Evolutionary conservation across 2,329 filamentous ascomycete species (phyloP).

Genomic region (Neonectria coccinea): DNA sequence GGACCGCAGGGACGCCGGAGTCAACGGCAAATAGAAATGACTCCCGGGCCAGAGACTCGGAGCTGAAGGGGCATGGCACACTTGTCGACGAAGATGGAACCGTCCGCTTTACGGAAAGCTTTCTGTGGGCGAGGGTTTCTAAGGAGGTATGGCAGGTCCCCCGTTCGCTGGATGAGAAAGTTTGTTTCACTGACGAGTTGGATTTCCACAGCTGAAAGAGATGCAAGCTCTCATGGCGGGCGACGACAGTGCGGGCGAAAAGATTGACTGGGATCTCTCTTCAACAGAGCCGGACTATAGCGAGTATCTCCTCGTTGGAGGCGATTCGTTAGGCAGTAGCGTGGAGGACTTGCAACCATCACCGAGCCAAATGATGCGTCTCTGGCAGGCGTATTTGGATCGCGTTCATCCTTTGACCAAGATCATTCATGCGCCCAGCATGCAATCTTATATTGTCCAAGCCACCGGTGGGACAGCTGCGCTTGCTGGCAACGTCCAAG

Average conservation of each 20-base stretch:
- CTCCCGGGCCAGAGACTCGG: not conserved
- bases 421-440: slow-evolving; percentile 18
- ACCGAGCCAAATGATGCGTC: slow-evolving; percentile 12
- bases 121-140: not conserved
- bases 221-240: not conserved
- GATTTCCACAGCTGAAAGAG: not conserved
- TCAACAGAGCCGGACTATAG: not conserved
- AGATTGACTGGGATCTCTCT: not conserved
- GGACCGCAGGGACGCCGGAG: not conserved
- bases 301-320: not conserved
- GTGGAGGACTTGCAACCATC: slow-evolving; percentile 7
- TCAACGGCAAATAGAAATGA: not conserved
- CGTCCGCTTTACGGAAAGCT: not conserved
- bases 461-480: not conserved
- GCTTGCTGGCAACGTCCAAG: slow-evolving; percentile 6
- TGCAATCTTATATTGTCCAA: slow-evolving; percentile 11
- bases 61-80: not conserved
- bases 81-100: not conserved
- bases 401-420: slow-evolving; percentile 25
- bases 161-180: not conserved
- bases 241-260: not conserved
- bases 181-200: not conserved
- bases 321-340: not conserved
- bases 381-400: slow-evolving; percentile 25
- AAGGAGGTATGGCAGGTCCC: not conserved